Evolutionary conservation across 2,329 filamentous ascomycete genomes (phyloP), one percentile per base, ranked within the genome.

Genomic region (Neofusicoccum sp.): DNA sequence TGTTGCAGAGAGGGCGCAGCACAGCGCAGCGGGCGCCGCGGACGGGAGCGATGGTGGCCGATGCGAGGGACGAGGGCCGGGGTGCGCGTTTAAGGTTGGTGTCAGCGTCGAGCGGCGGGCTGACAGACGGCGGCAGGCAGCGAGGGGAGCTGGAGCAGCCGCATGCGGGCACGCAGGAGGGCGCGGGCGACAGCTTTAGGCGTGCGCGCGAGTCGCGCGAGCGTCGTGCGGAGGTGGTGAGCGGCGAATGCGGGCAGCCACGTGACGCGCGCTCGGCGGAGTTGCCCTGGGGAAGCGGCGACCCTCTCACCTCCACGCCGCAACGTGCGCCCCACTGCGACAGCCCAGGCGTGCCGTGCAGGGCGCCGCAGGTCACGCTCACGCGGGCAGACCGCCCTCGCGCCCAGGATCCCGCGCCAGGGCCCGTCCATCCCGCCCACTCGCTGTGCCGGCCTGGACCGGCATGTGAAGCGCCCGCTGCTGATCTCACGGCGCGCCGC

Each of bases 211-310:
- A 43, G 36, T 56, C 51, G 51, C 51, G 51, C 43, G 51, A 44
- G 51, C 51, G 20, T 14, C 31, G 38, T 56, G 51, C 51, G 51
- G 51, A 56, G 51, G 51, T 44, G 51, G 43, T 54, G 49, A 41
- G 49, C 49, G 49, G 49, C 49, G 49, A 54, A 4, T 56, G 36
- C 14, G 24, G n/a, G n/a, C 4, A 6, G 24, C 36, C 51, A 31
- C 51, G 51, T 56, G 51, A 56, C 38, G 8, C 6, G 51, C 49
- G 16, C 8, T 49, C 45, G 49, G 49, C 49, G 34, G 36, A 54
- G 24, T 54, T 54, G 49, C 34, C 36, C 38, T 56, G 14, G 20
- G 20, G 20, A 20, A 20, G 20, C 20, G 20, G 20, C 20, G 20
- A 20, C 20, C 20, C 20, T 20, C 20, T 20, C 20, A 20, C 20